Conservation (phyloP, 2,329 filamentous ascomycete genomes). For the Beauveria sp. region DNA sequence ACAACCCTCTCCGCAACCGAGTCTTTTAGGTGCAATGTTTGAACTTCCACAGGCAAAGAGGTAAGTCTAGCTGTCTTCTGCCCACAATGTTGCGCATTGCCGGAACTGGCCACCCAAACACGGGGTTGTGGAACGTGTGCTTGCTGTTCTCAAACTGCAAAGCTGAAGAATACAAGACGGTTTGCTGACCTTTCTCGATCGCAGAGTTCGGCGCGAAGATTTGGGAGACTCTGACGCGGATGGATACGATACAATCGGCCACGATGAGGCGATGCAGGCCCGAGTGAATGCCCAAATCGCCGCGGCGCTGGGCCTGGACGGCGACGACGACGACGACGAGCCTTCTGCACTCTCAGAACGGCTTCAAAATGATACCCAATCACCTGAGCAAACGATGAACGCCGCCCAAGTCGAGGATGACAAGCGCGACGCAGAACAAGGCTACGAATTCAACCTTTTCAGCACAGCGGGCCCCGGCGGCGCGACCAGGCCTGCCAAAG, state of each 20-base stretch:
- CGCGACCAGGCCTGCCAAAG: conserved; percentile 29
- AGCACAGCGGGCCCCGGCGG: conserved; percentile 31
- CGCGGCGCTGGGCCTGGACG: conserved; percentile 35
- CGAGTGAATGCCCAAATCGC: conserved; percentile 42
- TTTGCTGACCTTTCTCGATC: not conserved
- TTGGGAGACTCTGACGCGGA: conserved; percentile 32
- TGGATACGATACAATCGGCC: conserved; percentile 28
- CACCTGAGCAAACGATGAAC: not conserved
- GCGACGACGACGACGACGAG: conserved; percentile 1
- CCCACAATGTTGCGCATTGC: not conserved
- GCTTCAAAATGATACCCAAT: not conserved
- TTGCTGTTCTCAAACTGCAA: not conserved
- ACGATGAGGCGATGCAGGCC: conserved; percentile 33
- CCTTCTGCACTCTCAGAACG: not conserved
- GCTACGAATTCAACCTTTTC: conserved; percentile 49
- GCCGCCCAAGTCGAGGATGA: conserved; percentile 17
- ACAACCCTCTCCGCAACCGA: not conserved
- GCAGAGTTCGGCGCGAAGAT: conserved; percentile 49
- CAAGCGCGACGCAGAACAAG: conserved; percentile 19
- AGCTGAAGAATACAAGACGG: not conserved
- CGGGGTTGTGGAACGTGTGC: not conserved
- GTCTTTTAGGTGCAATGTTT: conserved; percentile 32
- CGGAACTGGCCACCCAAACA: not conserved
- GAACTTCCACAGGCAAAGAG: conserved; percentile 45
- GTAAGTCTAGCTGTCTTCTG: conserved; percentile 23